Evolutionary conservation across 2,329 filamentous ascomycete species (phyloP), one percentile per base, ranked within the genome.

Genomic region (Aureobasidium sp.): DNA sequence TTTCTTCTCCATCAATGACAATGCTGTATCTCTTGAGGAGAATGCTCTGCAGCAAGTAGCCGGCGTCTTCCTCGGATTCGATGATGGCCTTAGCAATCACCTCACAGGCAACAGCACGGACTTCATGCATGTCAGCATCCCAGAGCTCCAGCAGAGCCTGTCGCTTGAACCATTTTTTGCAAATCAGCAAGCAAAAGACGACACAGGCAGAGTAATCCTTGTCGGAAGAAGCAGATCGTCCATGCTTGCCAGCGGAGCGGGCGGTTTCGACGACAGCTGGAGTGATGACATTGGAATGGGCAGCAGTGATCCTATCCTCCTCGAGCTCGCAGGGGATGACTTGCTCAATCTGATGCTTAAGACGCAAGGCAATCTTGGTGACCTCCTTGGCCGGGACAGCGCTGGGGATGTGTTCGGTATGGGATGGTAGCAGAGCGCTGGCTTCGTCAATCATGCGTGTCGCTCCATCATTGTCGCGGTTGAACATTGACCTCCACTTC

Each of bases 301-400:
- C 85, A 55, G 81, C 82, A 4, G 89, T 94, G 70, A 99, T 81
- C 61, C 83, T 79, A 5, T 80, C 80, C 70, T 90, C 85, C 62
- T 94, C 87, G 42, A 99, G 81, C 74, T 99, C 94, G 77, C 90
- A 97, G 1, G 93, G 90, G 30, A 99, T 84, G 61, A 91, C 87
- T 72, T 91, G 84, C 75, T 96, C 91, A 69, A 99, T 86, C 67
- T 96, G 86, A 72, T 95, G 91, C 69, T 93, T 95, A 66, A 99
- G 80, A 62, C 91, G 90, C 16, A 99, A 83, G 30, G 92, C 93
- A 61, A 95, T 82, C 72, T 92, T 92, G 64, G 93, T 97, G 64
- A 97, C 92, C 69, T 94, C 88, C 63, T 83, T 80, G 13, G 92
- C 81, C 1, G 90, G 84, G 39, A 93, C 86, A 32, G 88, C 85